Base-by-base conservation (phyloP, 2,329 filamentous ascomycete genomes). In the Microthyrium microscopicum region DNA sequence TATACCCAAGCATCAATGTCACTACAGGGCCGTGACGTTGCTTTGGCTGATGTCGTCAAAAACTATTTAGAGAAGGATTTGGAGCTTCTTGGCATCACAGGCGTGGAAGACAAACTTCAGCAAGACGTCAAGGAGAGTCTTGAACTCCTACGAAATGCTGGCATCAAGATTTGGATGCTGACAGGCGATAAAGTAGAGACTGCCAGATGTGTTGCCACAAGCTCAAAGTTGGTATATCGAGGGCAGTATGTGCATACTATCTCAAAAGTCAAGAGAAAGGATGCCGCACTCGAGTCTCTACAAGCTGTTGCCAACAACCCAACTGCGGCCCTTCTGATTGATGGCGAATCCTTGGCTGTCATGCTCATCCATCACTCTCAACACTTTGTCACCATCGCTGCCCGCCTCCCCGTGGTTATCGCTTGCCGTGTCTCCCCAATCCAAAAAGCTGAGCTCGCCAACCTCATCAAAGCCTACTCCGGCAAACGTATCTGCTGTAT, bases 111-210 rank as follows among this genome's bases (percentile, higher is more conserved):
- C 56, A 93, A 92, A 51, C 69, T 98, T 9, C 89, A 98, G 52
- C 77, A 76, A 41, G 84, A 95, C 48, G 89, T 98, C 48, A 98
- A 95, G 53, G 80, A 87, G 1, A 93, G 84, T 0, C 66, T 98
- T 5, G 91, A 98, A 54, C 70, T 98, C 4, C 69, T 98, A 33
- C 81, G 89, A 43, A 98, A 98, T 47, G 89, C 89, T 0, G 89
- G 89, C 18, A 89, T 98, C 58, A 95, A 95, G 55, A 95, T 98
- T 32, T 98, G 89, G 89, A 98, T 98, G 89, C 64, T 98, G 51
- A 98, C 89, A 0, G 89, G 89, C 29, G 89, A 98, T 64, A 98
- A 98, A 57, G 82, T 98, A 3, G 89, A 98, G 57, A 98, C 89
- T 11, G 89, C 89, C 12, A 76, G 89, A 22, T 98, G 89, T 55